A percentile compares a stretch with the other conserved stretches of the same genome.
Evolutionary conservation across 192 early-diverging fungal genomes (phyloP).

Genomic region (Glomus cerebriforme): DNA sequence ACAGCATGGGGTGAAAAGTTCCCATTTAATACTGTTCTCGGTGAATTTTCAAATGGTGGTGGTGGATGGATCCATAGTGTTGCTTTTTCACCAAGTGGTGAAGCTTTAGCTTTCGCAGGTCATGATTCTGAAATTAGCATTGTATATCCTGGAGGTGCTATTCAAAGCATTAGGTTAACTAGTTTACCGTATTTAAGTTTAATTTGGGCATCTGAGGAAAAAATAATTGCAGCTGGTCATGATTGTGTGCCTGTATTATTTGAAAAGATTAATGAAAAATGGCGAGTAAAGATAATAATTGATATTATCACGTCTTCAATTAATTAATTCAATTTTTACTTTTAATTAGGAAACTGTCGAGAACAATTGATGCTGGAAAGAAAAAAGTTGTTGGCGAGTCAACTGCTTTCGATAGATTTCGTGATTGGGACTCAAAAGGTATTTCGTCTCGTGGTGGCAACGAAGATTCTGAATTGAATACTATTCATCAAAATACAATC

Average conservation of each 20-base stretch:
- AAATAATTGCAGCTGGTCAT: conserved; percentile 87
- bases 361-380: conserved; percentile 79
- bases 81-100: conserved; percentile 88
- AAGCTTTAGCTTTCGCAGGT: conserved; percentile 77
- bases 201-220: conserved; percentile 73
- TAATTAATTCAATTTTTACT: neutral
- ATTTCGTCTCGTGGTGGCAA: conserved; percentile 58
- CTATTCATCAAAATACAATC: conserved; percentile 98
- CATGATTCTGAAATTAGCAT: conserved; percentile 90
- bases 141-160: conserved; percentile 63
- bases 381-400: conserved; percentile 61
- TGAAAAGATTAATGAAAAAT: conserved; percentile 59
- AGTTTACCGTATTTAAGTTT: conserved; percentile 79
- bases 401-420: conserved; percentile 85
- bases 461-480: conserved; percentile 71
- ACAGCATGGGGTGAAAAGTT: conserved; percentile 92
- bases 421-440: conserved; percentile 84
- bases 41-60: conserved; percentile 72
- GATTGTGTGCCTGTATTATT: conserved; percentile 92
- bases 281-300: conserved; percentile 40
- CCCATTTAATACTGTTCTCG: conserved; percentile 90
- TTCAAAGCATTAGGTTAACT: conserved; percentile 59
- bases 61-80: conserved; percentile 94
- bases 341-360: conserved; percentile 49
- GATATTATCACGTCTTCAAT: neutral